Evolutionary conservation across 1,284 basidiomycete species (phyloP).

Genomic region (Pyrrhoderma noxium): DNA sequence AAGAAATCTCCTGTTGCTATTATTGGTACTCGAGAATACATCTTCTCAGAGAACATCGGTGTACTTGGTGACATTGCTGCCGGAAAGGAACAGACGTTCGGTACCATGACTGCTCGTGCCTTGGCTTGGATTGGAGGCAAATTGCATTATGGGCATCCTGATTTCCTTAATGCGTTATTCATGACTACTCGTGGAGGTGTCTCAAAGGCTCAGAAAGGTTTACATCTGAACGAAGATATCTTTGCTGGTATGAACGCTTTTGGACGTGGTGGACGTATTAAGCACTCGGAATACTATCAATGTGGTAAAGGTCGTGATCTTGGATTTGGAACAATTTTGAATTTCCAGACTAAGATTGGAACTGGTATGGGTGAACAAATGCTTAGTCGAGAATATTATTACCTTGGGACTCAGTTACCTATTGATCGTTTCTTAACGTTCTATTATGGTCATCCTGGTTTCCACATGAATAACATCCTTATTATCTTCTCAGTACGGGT

Average conservation of each 20-base stretch:
- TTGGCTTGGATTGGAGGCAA: constrained; percentile 98
- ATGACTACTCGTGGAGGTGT: constrained; percentile 99
- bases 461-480: constrained; percentile 99
- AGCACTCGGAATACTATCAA: constrained; percentile 99
- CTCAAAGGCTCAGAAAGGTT: constrained; percentile 97
- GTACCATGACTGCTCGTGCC: constrained; percentile 94
- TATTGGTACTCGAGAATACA: constrained; percentile 98
- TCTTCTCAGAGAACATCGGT: constrained; percentile 99
- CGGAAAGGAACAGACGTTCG: constrained; percentile 99
- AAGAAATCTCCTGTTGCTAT: constrained; percentile 91
- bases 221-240: constrained; percentile 99
- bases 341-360: constrained; percentile 99
- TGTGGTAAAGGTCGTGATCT: constrained; percentile 99
- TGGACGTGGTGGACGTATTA: constrained; percentile 96
- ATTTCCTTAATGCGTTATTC: constrained; percentile 98
- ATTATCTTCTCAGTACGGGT: constrained; percentile 95
- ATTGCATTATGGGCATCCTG: constrained; percentile 97
- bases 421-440: constrained; percentile 99
- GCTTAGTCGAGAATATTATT: constrained; percentile 99
- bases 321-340: constrained; percentile 98
- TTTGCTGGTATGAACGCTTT: constrained; percentile 99
- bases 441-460: constrained; percentile 99
- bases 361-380: constrained; percentile 99
- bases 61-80: constrained; percentile 98
- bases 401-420: constrained; percentile 95